These are phyloP conservation scores for Solanum sitiens DNA, from an alignment of 257 asterid species.

Conservation along the genomic window DNA sequence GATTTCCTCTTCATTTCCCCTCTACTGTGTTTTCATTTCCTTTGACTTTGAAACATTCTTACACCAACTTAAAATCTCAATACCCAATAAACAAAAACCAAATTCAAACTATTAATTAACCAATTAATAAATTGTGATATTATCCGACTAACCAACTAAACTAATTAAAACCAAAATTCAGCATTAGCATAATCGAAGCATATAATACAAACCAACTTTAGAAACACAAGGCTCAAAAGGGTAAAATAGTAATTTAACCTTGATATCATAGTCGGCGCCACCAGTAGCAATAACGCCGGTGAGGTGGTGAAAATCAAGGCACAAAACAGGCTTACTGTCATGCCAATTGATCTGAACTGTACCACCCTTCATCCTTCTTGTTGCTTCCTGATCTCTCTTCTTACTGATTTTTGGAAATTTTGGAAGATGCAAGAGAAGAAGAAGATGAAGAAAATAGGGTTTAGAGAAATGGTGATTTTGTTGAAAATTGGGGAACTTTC, in stretches of 20 bases:
- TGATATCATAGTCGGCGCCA: conserved; percentile 91
- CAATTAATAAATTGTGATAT: not conserved
- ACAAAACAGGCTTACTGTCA: conserved; percentile 75
- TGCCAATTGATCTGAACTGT: conserved; percentile 94
- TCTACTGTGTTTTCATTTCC: not conserved
- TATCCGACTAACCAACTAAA: too few species aligned
- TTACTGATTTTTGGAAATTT: not conserved
- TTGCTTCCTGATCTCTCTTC: not conserved
- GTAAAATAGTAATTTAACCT: conserved; percentile 26
- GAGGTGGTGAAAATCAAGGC: conserved; percentile 80
- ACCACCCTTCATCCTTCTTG: conserved; percentile 63
- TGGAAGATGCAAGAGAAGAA: not conserved
- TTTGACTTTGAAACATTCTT: not conserved
- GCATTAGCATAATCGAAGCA: not conserved
- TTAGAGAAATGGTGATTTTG: not conserved
- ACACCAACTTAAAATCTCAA: not conserved
- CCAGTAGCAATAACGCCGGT: conserved; percentile 79
- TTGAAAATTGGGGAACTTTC: not conserved
- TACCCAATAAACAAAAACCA: not conserved
- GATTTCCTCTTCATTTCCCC: not conserved
- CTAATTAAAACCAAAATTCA: not conserved
- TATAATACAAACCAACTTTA: not conserved
- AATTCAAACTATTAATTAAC: not conserved
- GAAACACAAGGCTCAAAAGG: not conserved
- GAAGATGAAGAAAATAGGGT: not conserved